Percentiles rank a stretch among this genome's conserved stretches.
These are phyloP conservation scores for Paracorniculantispora psalliotae DNA, from an alignment of 2,329 filamentous ascomycete species.

Conservation along the genomic window DNA sequence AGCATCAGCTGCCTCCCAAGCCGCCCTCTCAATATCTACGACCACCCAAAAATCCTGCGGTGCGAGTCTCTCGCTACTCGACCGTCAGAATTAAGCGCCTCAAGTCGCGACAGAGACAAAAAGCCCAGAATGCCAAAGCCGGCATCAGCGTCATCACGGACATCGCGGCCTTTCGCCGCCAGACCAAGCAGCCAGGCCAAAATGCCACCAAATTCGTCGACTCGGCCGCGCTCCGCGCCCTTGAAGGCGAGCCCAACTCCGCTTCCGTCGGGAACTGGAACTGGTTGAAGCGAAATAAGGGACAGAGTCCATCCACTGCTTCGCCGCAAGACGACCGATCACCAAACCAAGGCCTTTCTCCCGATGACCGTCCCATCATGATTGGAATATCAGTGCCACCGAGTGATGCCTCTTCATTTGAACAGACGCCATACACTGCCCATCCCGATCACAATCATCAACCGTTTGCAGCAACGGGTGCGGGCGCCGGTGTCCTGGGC, in stretches of 20 bases:
- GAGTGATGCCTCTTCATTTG: conserved; percentile 18
- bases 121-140: conserved; percentile 54
- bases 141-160: conserved; percentile 68
- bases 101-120: conserved; percentile 58
- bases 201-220: conserved; percentile 49
- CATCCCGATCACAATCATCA: neutral
- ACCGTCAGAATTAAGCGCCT: conserved; percentile 39
- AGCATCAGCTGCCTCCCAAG: neutral
- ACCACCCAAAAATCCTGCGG: conserved; percentile 11
- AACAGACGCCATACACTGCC: conserved; percentile 36
- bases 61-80: conserved; percentile 32
- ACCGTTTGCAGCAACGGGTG: neutral
- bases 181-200: conserved; percentile 25
- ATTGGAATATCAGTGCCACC: conserved; percentile 66
- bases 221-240: conserved; percentile 52
- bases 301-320: conserved; percentile 23
- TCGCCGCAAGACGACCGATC: conserved; percentile 24
- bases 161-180: conserved; percentile 50
- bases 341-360: conserved; percentile 51
- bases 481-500: neutral
- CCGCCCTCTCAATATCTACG: conserved; percentile 1
- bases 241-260: conserved; percentile 52
- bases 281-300: conserved; percentile 45
- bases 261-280: conserved; percentile 53
- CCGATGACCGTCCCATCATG: conserved; percentile 64